Conservation (phyloP, 2,329 filamentous ascomycete species). For the Fusarium azukiicola region DNA sequence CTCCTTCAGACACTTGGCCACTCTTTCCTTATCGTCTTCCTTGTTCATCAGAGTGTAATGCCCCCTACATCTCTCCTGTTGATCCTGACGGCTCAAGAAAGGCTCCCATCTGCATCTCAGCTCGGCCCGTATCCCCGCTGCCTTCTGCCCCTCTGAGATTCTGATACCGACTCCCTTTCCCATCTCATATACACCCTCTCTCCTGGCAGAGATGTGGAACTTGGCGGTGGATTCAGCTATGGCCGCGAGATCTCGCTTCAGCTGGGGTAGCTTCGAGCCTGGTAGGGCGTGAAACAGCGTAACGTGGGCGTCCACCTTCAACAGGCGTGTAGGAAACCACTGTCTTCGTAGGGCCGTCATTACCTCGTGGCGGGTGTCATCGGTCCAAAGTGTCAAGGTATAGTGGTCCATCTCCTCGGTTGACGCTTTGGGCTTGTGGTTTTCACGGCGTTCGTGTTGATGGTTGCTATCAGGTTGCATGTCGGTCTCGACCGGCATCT, state of each 20-base stretch:
- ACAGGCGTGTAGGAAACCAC: slow-evolving; percentile 38
- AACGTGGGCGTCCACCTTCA: slow-evolving; percentile 44
- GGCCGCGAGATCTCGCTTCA: slow-evolving; percentile 27
- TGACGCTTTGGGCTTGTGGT: slow-evolving; percentile 22
- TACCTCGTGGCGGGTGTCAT: slow-evolving; percentile 28
- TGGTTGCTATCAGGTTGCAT: slow-evolving; percentile 24
- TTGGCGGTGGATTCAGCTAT: not conserved
- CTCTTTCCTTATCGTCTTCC: slow-evolving; percentile 38
- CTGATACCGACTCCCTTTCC: slow-evolving; percentile 42
- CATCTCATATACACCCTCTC: slow-evolving; percentile 37
- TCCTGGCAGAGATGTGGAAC: slow-evolving; percentile 21
- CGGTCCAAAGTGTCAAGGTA: slow-evolving; percentile 38
- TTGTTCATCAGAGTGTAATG: slow-evolving; percentile 49
- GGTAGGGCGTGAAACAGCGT: slow-evolving; percentile 46
- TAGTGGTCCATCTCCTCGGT: slow-evolving; percentile 28
- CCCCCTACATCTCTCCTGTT: slow-evolving; percentile 37
- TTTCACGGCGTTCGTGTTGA: slow-evolving; percentile 40
- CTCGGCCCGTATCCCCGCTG: slow-evolving; percentile 22
- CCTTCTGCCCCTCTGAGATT: slow-evolving; percentile 30
- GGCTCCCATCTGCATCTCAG: slow-evolving; percentile 35
- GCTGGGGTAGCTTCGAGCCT: slow-evolving; percentile 29
- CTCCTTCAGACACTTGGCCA: slow-evolving; percentile 23
- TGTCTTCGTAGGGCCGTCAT: slow-evolving; percentile 38
- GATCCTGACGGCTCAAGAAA: slow-evolving; percentile 42
- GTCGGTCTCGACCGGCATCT: not conserved